Evolutionary conservation across 768 basidiomycete genomes (phyloP).

Genomic region (Podaxis sp.): DNA sequence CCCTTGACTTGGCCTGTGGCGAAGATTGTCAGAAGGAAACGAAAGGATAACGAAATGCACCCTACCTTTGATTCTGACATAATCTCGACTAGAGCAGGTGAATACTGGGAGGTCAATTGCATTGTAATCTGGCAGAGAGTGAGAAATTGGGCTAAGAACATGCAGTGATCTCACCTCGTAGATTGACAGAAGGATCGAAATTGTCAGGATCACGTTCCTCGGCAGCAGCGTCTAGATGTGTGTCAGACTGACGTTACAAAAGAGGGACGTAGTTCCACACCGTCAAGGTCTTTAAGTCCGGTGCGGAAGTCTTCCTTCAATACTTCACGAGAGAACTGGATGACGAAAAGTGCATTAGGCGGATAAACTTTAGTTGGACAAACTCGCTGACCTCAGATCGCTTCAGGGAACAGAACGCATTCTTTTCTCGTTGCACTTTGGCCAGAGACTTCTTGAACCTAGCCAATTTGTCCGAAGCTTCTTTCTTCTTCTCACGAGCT

Average conservation of each 20-base stretch:
- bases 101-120: slow-evolving; percentile 64
- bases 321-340: slow-evolving; percentile 53
- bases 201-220: slow-evolving; percentile 57
- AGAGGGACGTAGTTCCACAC: slow-evolving; percentile 25
- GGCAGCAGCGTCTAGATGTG: slow-evolving; percentile 47
- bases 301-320: slow-evolving; percentile 60
- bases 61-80: slow-evolving; percentile 53
- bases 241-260: not conserved
- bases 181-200: slow-evolving; percentile 50
- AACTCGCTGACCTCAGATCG: slow-evolving; percentile 46
- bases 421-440: slow-evolving; percentile 56
- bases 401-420: slow-evolving; percentile 59
- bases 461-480: slow-evolving; percentile 31
- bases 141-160: not conserved
- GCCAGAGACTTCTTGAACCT: slow-evolving; percentile 42
- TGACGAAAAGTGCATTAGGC: slow-evolving; percentile 11
- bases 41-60: not conserved
- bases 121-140: slow-evolving; percentile 47
- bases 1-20: slow-evolving; percentile 54
- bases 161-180: slow-evolving; percentile 40
- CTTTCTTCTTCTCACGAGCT: slow-evolving; percentile 36
- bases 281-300: slow-evolving; percentile 60
- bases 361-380: not conserved
- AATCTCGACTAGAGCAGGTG: slow-evolving; percentile 61
- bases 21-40: not conserved